phyloP scores from a whole-genome alignment of 202 grass and related monocot species.

The Tripidium arundinaceum region DNA sequence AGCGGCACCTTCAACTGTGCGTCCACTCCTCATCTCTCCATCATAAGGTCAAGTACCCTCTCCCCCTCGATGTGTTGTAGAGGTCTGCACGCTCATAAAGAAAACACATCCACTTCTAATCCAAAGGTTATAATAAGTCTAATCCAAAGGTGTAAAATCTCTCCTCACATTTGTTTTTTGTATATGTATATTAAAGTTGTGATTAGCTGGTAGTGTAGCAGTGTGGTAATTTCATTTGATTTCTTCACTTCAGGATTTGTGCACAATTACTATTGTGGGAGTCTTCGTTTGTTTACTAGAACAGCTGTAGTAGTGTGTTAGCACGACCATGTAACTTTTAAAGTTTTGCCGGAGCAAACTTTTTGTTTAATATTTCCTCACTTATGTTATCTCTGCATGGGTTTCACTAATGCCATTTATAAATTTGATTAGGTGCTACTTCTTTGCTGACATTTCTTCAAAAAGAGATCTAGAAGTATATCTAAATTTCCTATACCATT shows the following conservation, averaged over 20 bases:
- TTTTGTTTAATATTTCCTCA: not conserved
- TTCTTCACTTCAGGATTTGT: not conserved
- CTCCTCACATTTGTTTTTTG: not conserved
- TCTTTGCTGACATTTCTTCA: constrained; percentile 83
- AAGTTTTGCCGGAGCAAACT: not conserved
- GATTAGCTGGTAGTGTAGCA: not conserved
- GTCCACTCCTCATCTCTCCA: too few relatives aligned
- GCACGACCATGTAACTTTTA: not conserved
- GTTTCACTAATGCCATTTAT: not conserved
- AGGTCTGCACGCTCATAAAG: too few relatives aligned
- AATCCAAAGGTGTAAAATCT: constrained; percentile 47
- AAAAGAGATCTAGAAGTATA: constrained; percentile 90
- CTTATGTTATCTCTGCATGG: not conserved
- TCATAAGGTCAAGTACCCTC: too few relatives aligned
- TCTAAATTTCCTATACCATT: constrained; percentile 54
- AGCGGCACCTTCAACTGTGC: constrained; percentile 1
- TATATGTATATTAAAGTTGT: not conserved
- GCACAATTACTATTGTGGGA: not conserved
- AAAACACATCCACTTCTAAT: too few relatives aligned
- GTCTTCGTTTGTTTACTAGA: not conserved
- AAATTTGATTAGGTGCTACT: constrained; percentile 58
- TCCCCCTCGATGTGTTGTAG: too few relatives aligned
- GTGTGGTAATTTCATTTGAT: not conserved
- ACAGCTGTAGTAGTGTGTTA: not conserved
- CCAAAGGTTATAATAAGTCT: too few relatives aligned